Percentiles rank a stretch among this genome's conserved stretches.
Evolutionary conservation across 257 asterid species (phyloP).

Genomic region (Fraxinus americana): DNA sequence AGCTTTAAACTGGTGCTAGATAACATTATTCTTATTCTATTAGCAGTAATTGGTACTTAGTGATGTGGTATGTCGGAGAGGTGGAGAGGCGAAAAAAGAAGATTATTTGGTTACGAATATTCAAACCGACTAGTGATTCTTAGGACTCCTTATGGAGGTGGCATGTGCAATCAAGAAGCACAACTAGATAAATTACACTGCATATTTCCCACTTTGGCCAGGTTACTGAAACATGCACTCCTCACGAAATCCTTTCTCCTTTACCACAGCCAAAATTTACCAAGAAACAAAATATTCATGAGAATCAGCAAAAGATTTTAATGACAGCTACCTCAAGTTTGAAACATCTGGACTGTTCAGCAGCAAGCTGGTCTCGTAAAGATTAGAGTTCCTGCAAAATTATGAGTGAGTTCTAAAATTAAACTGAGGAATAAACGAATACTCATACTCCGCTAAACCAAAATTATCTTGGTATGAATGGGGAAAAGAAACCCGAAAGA

Average conservation of each 20-base stretch:
- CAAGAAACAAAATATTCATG: neutral
- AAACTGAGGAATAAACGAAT: neutral
- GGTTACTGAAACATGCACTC: neutral
- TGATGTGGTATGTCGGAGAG: neutral
- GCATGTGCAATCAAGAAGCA: neutral
- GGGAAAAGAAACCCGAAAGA: neutral
- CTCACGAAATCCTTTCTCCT: neutral
- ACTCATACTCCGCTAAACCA: neutral
- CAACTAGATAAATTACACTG: neutral
- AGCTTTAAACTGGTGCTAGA: too few species aligned
- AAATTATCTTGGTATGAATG: neutral
- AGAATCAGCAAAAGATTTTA: slow-evolving; percentile 20
- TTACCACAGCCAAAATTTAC: neutral
- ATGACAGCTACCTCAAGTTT: slow-evolving; percentile 80
- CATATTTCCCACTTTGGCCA: neutral
- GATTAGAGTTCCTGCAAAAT: slow-evolving; percentile 88
- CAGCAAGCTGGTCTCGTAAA: slow-evolving; percentile 84
- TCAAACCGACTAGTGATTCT: neutral
- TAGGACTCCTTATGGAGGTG: neutral
- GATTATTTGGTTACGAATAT: neutral
- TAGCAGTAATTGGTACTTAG: neutral
- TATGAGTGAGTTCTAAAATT: neutral
- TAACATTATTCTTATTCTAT: too few species aligned
- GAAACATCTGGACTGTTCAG: slow-evolving; percentile 98
- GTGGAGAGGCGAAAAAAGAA: neutral